A percentile compares a stretch with the other conserved stretches of the same genome.
These are phyloP conservation scores for Fusarium sublunatum DNA, from an alignment of 2,329 filamentous ascomycete species.

Conservation along the genomic window DNA sequence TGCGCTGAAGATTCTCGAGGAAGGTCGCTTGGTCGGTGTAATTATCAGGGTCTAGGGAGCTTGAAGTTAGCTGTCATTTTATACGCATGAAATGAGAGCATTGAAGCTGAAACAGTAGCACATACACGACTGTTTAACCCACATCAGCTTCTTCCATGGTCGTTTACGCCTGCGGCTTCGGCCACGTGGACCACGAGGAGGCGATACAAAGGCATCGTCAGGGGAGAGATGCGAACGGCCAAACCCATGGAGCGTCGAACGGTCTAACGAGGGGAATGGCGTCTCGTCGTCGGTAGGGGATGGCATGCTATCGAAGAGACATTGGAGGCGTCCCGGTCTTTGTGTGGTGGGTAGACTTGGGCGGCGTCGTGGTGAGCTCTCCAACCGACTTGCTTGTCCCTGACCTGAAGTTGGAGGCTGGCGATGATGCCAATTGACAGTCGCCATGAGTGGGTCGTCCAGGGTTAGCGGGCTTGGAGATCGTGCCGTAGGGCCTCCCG, in stretches of 20 bases:
- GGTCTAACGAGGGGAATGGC: constrained; percentile 50
- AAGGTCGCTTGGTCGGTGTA: constrained; percentile 98
- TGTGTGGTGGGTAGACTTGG: constrained; percentile 11
- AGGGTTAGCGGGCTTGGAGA: constrained; percentile 37
- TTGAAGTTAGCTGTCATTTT: constrained; percentile 17
- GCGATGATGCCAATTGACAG: constrained; percentile 34
- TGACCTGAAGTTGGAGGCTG: constrained; percentile 16
- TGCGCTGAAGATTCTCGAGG: constrained; percentile 93
- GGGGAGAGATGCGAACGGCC: constrained; percentile 80
- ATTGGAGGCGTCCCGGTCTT: constrained; percentile 23
- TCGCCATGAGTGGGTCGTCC: constrained; percentile 32
- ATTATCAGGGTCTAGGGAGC: constrained; percentile 86
- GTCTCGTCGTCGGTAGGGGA: constrained; percentile 55
- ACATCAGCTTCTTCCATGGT: constrained; percentile 94
- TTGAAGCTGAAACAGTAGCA: constrained; percentile 19
- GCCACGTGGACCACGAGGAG: constrained; percentile 68
- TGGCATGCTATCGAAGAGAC: constrained; percentile 48
- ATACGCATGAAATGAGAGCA: background rate
- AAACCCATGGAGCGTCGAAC: constrained; percentile 48
- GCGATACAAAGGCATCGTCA: constrained; percentile 83
- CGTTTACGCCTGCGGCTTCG: constrained; percentile 75
- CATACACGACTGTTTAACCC: constrained; percentile 95
- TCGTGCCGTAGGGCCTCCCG: constrained; percentile 26
- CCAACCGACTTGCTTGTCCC: constrained; percentile 1
- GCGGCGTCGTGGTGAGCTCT: constrained; percentile 4